phyloP scores from a whole-genome alignment of 139 green algal genomes.

The Chlorella ohadii region DNA sequence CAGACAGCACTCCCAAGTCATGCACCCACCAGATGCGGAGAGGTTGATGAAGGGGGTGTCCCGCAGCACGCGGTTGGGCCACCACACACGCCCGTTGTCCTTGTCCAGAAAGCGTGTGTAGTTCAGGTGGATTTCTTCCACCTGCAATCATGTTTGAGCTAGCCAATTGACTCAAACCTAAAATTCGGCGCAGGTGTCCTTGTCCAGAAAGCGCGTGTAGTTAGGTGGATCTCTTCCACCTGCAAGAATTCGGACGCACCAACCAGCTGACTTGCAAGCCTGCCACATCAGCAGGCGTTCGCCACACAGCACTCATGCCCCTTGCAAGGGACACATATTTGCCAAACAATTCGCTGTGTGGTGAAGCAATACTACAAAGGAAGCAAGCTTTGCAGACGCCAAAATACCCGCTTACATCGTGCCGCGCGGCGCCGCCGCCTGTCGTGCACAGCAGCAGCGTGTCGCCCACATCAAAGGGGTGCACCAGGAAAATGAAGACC shows the following conservation, averaged over 20 bases:
- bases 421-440: not conserved
- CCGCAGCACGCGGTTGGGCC: constrained; percentile 20
- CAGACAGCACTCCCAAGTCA: too few species aligned
- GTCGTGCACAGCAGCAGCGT: constrained; percentile 42
- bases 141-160: not conserved
- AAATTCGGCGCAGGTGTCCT: too few species aligned
- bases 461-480: constrained; percentile 81
- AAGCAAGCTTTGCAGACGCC: too few species aligned
- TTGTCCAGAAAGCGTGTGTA: constrained; percentile 20
- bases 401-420: not conserved
- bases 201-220: constrained; percentile 16
- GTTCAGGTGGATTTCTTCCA: constrained; percentile 22
- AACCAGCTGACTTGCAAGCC: too few species aligned
- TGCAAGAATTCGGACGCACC: too few species aligned
- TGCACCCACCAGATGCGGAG: not conserved
- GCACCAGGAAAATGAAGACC: constrained; percentile 81
- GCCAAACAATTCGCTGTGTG: too few species aligned
- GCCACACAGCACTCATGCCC: too few species aligned
- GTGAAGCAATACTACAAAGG: not conserved
- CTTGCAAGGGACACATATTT: too few species aligned
- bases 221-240: constrained; percentile 26
- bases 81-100: constrained; percentile 4
- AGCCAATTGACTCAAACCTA: too few species aligned
- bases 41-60: constrained; percentile 32
- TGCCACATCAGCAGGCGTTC: too few species aligned